Evolutionary conservation across 1,139 yeast genomes (phyloP), one percentile per base, ranked within the genome.

Genomic region (Suhomyces guaymorum): DNA sequence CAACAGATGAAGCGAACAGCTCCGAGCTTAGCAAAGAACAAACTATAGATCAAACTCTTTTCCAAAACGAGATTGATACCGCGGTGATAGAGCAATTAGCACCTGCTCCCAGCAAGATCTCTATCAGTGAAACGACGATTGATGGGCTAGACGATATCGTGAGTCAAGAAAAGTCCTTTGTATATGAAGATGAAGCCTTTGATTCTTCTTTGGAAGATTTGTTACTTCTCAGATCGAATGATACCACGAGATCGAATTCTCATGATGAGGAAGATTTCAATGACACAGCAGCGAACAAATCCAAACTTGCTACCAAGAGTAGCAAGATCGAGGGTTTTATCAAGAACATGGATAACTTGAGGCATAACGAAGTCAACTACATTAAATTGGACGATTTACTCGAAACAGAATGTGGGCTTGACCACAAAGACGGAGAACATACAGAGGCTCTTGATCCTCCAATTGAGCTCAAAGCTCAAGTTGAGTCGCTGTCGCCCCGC

Each of bases 361-460:
- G 70, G 24, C 71, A 65, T 34, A 66, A 66, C 36, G 68, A 63
- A 32, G 49, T 39, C 5, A 44, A 37, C 27, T 40, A 33, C 14
- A 39, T 44, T 18, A 40, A 38, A 15, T 25, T 39, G 8, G 46
- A 47, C 22, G 41, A 48, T 26, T 24, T 47, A n/a, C 42, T 41
- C 23, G 50, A 50, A 32, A 15, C 39, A 17, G 43, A 39, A 12
- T 40, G 43, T 28, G 46, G 35, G 14, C 33, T 41, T n/a, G 52
- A 49, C 13, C 39, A 36, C 17, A 24, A 34, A 25, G 30, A 40
- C n/a, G 33, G 20, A 11, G 33, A 28, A 4, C 31, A 24, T 9
- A 8, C 9, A 3, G 32, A n/a, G 9, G 4, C 40, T 6, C 32
- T 40, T 17, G 38, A 39, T n/a, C 41, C 40, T 23, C 46, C 50